Conservation (phyloP, 228 moss, liverwort and hornwort species). For the Sphagnum fallax region DNA sequence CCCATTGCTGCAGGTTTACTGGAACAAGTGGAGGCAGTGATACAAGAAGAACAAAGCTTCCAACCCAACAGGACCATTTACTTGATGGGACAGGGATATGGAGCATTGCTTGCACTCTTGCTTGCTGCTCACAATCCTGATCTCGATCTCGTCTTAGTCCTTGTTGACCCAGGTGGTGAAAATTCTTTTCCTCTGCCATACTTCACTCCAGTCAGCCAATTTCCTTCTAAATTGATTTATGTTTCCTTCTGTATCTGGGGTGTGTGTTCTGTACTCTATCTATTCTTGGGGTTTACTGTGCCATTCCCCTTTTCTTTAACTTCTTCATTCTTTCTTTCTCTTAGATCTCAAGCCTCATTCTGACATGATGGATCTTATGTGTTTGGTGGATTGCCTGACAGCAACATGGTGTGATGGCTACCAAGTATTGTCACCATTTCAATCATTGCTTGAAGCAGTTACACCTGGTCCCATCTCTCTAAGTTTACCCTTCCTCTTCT, state of each 20-base stretch:
- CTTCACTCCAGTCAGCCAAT: too few species aligned
- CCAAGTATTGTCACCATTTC: slow-evolving; percentile 23
- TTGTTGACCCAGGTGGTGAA: slow-evolving; percentile 37
- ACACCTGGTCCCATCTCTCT: slow-evolving; percentile 36
- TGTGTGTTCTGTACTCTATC: too few species aligned
- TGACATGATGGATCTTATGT: neutral
- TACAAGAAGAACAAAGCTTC: slow-evolving; percentile 19
- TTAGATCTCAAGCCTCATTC: too few species aligned
- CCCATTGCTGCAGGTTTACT: slow-evolving; percentile 26
- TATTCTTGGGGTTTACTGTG: too few species aligned
- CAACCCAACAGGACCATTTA: slow-evolving; percentile 24
- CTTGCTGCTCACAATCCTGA: slow-evolving; percentile 50
- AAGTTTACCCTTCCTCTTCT: slow-evolving; percentile 36
- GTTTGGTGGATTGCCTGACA: slow-evolving; percentile 2
- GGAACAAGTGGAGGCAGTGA: slow-evolving; percentile 21
- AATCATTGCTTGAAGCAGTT: slow-evolving; percentile 24
- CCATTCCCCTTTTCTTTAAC: too few species aligned
- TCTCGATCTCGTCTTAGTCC: slow-evolving; percentile 36
- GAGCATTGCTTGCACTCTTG: slow-evolving; percentile 40
- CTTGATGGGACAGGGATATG: slow-evolving; percentile 46
- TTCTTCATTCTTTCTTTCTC: too few species aligned
- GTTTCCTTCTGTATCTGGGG: too few species aligned
- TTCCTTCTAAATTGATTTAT: too few species aligned
- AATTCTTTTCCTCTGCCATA: too few species aligned
- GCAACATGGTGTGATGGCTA: slow-evolving; percentile 42